These are phyloP conservation scores for Arabidopsis thaliana DNA, from an alignment of 345 rosid species.

Conservation along the genomic window DNA sequence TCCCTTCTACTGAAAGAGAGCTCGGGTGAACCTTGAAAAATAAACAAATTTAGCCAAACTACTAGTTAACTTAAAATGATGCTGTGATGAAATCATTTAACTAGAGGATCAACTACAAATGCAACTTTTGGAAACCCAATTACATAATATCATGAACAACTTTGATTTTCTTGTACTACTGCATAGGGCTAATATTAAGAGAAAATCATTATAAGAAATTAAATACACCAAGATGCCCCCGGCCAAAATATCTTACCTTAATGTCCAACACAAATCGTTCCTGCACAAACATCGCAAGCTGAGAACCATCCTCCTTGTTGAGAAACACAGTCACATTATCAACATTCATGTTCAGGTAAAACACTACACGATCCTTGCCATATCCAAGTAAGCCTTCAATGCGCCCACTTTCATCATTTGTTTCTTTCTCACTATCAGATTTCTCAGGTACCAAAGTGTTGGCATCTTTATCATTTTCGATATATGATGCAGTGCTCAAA, in stretches of 20 bases:
- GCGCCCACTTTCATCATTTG: slow-evolving; percentile 69
- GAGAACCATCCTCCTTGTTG: slow-evolving; percentile 95
- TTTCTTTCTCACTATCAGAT: slow-evolving; percentile 59
- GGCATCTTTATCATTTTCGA: slow-evolving; percentile 45
- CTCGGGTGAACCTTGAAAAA: slow-evolving; percentile 81
- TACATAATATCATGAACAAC: slow-evolving; percentile 27
- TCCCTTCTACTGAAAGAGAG: slow-evolving; percentile 88
- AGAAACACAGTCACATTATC: slow-evolving; percentile 90
- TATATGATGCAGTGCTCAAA: slow-evolving; percentile 55
- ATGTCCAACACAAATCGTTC: slow-evolving; percentile 90
- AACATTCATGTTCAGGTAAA: slow-evolving; percentile 83
- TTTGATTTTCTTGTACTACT: slow-evolving; percentile 9
- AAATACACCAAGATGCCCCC: slow-evolving; percentile 24
- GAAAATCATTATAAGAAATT: slow-evolving; percentile 8
- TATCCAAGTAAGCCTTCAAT: slow-evolving; percentile 90
- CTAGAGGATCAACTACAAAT: slow-evolving; percentile 25
- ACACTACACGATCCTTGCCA: slow-evolving; percentile 95
- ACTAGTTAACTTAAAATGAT: slow-evolving; percentile 14
- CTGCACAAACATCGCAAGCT: slow-evolving; percentile 94
- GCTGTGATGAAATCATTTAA: slow-evolving; percentile 18
- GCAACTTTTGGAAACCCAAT: slow-evolving; percentile 12
- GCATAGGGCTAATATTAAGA: slow-evolving; percentile 1
- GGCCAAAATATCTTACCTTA: slow-evolving; percentile 58
- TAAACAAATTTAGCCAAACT: slow-evolving; percentile 42
- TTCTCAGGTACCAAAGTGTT: slow-evolving; percentile 52